These are phyloP conservation scores for Chytridium lagenaria DNA, from an alignment of 371 early-diverging fungal species.

Conservation along the genomic window DNA sequence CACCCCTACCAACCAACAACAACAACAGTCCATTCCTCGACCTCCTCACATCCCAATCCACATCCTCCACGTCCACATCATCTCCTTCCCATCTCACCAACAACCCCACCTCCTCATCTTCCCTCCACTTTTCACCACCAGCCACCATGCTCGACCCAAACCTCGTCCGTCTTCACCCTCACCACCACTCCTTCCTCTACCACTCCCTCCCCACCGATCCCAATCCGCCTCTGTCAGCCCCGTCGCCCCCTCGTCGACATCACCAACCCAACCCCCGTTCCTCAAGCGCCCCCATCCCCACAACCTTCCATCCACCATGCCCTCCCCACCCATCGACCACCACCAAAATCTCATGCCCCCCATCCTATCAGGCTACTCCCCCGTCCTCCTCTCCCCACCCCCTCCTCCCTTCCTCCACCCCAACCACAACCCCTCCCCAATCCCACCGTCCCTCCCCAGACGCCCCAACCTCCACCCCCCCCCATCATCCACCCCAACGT, in stretches of 20 bases:
- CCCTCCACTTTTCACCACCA: not conserved
- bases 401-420: not conserved
- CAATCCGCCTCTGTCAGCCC: not conserved
- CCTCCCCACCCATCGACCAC: not conserved
- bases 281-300: not conserved
- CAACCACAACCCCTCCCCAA: not conserved
- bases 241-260: not conserved
- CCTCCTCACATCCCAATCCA: too few relatives aligned
- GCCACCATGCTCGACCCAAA: not conserved
- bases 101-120: not conserved
- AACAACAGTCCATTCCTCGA: too few relatives aligned
- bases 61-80: too few relatives aligned
- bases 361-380: too few relatives aligned
- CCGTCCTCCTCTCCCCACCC: not conserved
- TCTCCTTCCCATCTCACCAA: not conserved
- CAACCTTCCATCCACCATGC: not conserved
- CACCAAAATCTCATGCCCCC: not conserved
- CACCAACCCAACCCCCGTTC: not conserved
- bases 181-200: not conserved
- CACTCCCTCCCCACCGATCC: not conserved
- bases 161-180: not conserved
- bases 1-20: too few relatives aligned
- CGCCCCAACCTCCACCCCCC: constrained; percentile 3
- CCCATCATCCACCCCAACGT: constrained; percentile 9
- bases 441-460: not conserved